Conservation (phyloP, 768 basidiomycete species). For the Amanita molliuscula region DNA sequence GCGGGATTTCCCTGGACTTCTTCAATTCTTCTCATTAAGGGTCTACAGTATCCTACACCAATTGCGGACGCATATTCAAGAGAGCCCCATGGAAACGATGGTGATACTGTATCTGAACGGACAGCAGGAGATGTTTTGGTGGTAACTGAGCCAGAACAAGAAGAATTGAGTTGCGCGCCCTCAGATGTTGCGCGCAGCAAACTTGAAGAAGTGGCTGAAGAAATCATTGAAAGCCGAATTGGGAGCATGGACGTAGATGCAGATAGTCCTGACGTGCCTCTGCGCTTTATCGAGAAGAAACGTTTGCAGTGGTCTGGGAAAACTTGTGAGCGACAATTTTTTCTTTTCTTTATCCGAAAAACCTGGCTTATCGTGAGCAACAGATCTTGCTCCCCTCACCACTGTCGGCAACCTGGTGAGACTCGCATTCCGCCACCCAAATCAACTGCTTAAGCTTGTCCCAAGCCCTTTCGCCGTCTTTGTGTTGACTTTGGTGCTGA, state of each 20-base stretch:
- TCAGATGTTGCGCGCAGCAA: slow-evolving; percentile 4
- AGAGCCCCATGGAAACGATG: slow-evolving; percentile 32
- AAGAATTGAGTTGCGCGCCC: slow-evolving; percentile 13
- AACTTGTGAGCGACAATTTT: slow-evolving; percentile 46
- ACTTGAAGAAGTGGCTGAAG: slow-evolving; percentile 10
- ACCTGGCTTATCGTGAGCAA: neutral
- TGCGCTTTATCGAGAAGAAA: slow-evolving; percentile 76
- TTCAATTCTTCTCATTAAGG: slow-evolving; percentile 1
- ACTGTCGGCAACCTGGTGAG: slow-evolving; percentile 90
- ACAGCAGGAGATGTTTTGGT: slow-evolving; percentile 18
- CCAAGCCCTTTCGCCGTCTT: slow-evolving; percentile 83
- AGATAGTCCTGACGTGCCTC: slow-evolving; percentile 61
- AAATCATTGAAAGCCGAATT: slow-evolving; percentile 23
- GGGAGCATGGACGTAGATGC: slow-evolving; percentile 19
- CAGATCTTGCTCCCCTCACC: slow-evolving; percentile 61
- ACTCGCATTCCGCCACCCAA: slow-evolving; percentile 1
- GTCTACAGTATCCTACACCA: slow-evolving; percentile 53
- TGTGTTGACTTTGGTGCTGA: slow-evolving; percentile 84
- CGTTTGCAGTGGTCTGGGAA: slow-evolving; percentile 79
- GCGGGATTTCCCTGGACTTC: neutral
- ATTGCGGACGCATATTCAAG: slow-evolving; percentile 52
- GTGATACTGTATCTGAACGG: slow-evolving; percentile 16
- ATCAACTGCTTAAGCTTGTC: neutral
- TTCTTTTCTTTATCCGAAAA: neutral
- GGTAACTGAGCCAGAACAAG: slow-evolving; percentile 30